Percentiles rank a stretch among this genome's conserved stretches.
Conservation (phyloP, 73 alveolate genomes). For the Paramecium sonneborni region DNA sequence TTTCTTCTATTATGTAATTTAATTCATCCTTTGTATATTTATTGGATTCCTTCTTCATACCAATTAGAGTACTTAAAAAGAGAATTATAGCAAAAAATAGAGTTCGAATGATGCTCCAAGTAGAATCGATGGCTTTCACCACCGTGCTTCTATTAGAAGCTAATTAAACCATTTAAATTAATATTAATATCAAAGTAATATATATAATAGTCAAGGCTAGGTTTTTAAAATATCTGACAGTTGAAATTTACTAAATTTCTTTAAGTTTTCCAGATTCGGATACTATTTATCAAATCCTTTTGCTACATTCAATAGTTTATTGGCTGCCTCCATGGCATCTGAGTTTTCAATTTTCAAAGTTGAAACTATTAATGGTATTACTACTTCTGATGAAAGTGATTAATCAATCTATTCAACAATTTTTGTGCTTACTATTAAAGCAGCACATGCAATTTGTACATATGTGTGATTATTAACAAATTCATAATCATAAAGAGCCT, state of each 20-base stretch:
- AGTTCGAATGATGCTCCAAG: background rate
- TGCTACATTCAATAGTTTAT: conserved; percentile 36
- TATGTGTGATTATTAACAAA: conserved; percentile 6
- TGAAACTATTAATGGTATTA: conserved; percentile 41
- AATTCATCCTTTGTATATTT: background rate
- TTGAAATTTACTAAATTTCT: conserved; percentile 43
- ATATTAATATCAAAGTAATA: background rate
- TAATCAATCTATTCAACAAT: conserved; percentile 57
- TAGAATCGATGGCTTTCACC: background rate
- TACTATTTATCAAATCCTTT: conserved; percentile 58
- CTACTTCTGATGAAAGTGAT: conserved; percentile 37
- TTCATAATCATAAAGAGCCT: conserved; percentile 53
- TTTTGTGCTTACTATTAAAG: conserved; percentile 1
- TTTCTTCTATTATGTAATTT: background rate
- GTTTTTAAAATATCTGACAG: background rate
- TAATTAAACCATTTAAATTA: background rate
- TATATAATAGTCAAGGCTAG: background rate
- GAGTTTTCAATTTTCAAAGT: conserved; percentile 34
- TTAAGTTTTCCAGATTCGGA: conserved; percentile 62
- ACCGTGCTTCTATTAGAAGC: background rate
- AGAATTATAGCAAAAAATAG: background rate
- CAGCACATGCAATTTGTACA: conserved; percentile 54
- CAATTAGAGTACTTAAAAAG: background rate
- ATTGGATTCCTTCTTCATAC: background rate
- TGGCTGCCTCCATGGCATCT: conserved; percentile 47